Base-by-base conservation (phyloP, 2,329 filamentous ascomycete species). In the Botrytis porri region DNA sequence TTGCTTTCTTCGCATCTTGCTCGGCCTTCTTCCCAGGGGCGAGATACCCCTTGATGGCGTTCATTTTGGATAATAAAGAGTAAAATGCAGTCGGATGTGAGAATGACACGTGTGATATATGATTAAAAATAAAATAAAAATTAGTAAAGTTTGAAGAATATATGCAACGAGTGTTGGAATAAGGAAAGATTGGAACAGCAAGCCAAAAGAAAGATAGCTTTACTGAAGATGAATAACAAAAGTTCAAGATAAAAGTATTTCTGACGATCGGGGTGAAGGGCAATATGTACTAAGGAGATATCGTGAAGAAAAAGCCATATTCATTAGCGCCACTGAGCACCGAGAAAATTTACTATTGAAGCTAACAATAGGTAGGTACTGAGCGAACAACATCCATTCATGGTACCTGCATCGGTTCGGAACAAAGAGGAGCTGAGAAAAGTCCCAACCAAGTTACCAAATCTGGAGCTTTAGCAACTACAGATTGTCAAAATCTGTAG, bases 11-110 rank as follows among this genome's bases (percentile, higher is more conserved):
- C 3, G 20, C 54, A n/a, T 45, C 67, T 37, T 70, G n/a, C 54
- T 70, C 54, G 18, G n/a, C 67, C 51, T 43, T 70, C 29, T 69
- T 72, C 70, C 67, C 57, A 22, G 72, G 73, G 18, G 65, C 70
- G 63, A 74, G 64, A 29, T 74, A 74, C 8, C 70, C 73, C 57
- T 72, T 74, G 22, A 74, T 7, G 45, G 61, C 51, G 29, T 72
- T 59, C 73, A 74, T 74, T 35, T 63, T 69, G 51, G 41, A 22
- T n/a, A 35, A 29, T 51, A 35, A 37, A 32, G 48, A 67, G 29
- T 16, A 4, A 67, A 32, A 41, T 41, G 3, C n/a, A 57, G 18
- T n/a, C 16, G 25, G 41, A 57, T 41, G 48, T 22, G 29, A 57
- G n/a, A 45, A 70, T 37, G n/a, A 37, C 18, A 35, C 18, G 3